These are phyloP conservation scores for Fistulinella cinereoalba DNA, from an alignment of 1,284 basidiomycete species.

Conservation along the genomic window DNA sequence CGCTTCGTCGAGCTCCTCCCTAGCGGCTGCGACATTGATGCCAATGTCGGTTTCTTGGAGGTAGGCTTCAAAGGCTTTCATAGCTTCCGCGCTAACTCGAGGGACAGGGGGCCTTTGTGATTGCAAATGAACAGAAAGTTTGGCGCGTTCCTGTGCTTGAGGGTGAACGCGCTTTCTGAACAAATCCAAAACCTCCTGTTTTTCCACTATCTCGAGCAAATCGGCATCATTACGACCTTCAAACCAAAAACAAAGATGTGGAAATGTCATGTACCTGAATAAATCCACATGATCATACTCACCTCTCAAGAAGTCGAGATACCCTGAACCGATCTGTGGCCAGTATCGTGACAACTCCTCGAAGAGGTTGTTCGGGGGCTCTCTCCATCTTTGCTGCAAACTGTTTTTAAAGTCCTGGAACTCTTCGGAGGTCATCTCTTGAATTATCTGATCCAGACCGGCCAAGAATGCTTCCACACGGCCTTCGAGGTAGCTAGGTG, in stretches of 20 bases:
- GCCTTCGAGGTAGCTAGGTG: constrained; percentile 81
- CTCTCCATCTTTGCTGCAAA: constrained; percentile 61
- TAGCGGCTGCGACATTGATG: constrained; percentile 50
- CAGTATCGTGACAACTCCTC: constrained; percentile 69
- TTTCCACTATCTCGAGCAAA: constrained; percentile 48
- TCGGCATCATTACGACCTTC: constrained; percentile 27
- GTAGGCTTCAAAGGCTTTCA: constrained; percentile 58
- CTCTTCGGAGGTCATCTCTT: constrained; percentile 57
- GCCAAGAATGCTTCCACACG: constrained; percentile 88
- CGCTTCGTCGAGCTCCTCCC: constrained; percentile 42
- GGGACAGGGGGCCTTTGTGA: constrained; percentile 62
- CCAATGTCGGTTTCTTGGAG: constrained; percentile 53
- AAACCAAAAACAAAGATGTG: background rate
- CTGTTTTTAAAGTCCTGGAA: constrained; percentile 66
- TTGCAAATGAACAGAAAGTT: constrained; percentile 78
- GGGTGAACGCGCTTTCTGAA: constrained; percentile 75
- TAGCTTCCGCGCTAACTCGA: constrained; percentile 66
- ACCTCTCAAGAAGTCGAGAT: constrained; percentile 67
- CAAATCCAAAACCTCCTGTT: constrained; percentile 75
- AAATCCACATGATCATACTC: constrained; percentile 30
- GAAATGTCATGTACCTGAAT: background rate
- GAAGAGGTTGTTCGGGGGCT: constrained; percentile 71
- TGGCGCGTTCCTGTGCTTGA: constrained; percentile 64
- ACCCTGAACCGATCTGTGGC: constrained; percentile 67
- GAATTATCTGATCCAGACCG: constrained; percentile 59